These are phyloP conservation scores for Saturnispora zaruensis DNA, from an alignment of 805 yeast genomes.

Conservation along the genomic window DNA sequence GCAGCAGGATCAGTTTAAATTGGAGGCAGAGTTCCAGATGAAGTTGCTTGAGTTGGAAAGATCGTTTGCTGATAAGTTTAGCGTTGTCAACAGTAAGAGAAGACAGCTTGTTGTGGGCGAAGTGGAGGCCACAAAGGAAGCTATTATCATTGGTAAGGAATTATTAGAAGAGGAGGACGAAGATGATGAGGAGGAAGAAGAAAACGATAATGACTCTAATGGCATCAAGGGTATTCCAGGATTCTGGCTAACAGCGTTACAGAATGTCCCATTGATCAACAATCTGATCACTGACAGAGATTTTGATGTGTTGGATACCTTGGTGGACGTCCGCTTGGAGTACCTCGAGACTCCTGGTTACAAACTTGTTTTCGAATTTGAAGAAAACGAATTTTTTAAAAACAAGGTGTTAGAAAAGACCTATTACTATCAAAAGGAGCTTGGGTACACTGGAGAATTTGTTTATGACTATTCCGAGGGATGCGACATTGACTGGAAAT, in stretches of 20 bases:
- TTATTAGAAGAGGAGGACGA: conserved; percentile 36
- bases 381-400: conserved; percentile 63
- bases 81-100: conserved; percentile 70
- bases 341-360: conserved; percentile 85
- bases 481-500: conserved; percentile 71
- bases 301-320: conserved; percentile 63
- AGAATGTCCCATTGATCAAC: conserved; percentile 70
- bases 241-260: conserved; percentile 95
- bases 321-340: conserved; percentile 66
- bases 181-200: conserved; percentile 33
- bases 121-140: conserved; percentile 65
- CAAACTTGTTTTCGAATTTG: conserved; percentile 75
- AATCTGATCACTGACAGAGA: conserved; percentile 88
- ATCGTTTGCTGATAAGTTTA: conserved; percentile 61
- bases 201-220: conserved; percentile 30
- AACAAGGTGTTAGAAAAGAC: conserved; percentile 71
- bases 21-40: conserved; percentile 87
- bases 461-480: conserved; percentile 97
- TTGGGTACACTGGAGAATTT: conserved; percentile 92
- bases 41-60: conserved; percentile 83
- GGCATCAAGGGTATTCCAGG: conserved; percentile 64
- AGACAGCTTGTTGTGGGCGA: conserved; percentile 62
- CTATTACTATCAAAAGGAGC: conserved; percentile 87
- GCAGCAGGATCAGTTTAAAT: conserved; percentile 68
- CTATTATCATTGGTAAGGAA: conserved; percentile 39